These are phyloP conservation scores for Martiniozyma asiatica DNA, from an alignment of 1,139 yeast genomes.

Conservation along the genomic window DNA sequence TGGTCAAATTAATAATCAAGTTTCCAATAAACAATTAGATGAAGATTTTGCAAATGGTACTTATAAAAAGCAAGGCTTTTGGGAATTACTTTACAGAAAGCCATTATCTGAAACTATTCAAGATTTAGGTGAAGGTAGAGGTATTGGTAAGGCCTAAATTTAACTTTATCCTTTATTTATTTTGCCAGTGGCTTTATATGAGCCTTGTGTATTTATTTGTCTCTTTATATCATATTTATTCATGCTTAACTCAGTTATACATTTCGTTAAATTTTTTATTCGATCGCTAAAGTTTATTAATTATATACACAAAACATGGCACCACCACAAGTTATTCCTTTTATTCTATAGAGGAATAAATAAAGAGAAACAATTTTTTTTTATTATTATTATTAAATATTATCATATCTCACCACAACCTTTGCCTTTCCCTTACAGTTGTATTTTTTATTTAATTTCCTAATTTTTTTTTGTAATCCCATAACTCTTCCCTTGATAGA, in stretches of 20 bases:
- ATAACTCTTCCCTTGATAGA: constrained; percentile 42
- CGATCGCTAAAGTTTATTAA: no score
- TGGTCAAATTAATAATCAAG: constrained; percentile 19
- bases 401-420: constrained; percentile 24
- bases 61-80: constrained; percentile 51
- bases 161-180: no score
- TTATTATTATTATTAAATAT: no score
- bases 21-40: constrained; percentile 18
- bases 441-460: constrained; percentile 28
- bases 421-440: constrained; percentile 27
- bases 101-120: constrained; percentile 74
- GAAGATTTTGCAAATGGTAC: constrained; percentile 25
- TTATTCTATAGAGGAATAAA: no score
- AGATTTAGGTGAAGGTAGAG: constrained; percentile 60
- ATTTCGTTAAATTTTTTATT: no score
- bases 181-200: not conserved
- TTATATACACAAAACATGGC: no score
- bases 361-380: no score
- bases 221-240: no score
- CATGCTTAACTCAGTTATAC: no score
- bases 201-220: no score
- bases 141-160: constrained; percentile 26
- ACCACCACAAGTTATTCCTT: no score
- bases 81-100: constrained; percentile 75
- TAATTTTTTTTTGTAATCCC: constrained; percentile 38